These are phyloP conservation scores for Russula griseocarnosa DNA, from an alignment of 768 basidiomycete species.

Conservation along the genomic window DNA sequence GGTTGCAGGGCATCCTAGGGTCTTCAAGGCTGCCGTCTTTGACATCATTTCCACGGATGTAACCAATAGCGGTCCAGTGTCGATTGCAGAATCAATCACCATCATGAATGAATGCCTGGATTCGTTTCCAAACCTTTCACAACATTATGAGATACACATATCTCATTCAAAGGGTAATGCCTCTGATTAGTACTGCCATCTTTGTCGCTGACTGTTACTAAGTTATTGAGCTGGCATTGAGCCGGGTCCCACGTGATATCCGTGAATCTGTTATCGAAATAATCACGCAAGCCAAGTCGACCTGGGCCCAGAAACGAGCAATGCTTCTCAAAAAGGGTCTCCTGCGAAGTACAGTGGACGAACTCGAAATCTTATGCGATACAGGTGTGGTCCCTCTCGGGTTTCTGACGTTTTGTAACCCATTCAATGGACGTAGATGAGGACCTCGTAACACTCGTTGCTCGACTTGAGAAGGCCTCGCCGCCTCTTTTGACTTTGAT, in stretches of 20 bases:
- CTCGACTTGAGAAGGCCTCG: slow-evolving; percentile 57
- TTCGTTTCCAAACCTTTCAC: slow-evolving; percentile 63
- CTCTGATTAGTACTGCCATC: slow-evolving; percentile 8
- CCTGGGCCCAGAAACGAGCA: slow-evolving; percentile 63
- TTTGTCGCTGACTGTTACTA: slow-evolving; percentile 1
- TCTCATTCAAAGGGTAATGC: slow-evolving; percentile 71
- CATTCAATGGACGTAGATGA: slow-evolving; percentile 43
- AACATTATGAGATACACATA: slow-evolving; percentile 70
- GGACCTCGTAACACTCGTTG: slow-evolving; percentile 54
- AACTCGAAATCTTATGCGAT: slow-evolving; percentile 67
- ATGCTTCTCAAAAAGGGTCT: slow-evolving; percentile 67
- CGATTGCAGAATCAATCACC: slow-evolving; percentile 70
- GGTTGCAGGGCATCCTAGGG: slow-evolving; percentile 68
- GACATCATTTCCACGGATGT: slow-evolving; percentile 81
- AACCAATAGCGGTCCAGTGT: slow-evolving; percentile 56
- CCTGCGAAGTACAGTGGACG: slow-evolving; percentile 61
- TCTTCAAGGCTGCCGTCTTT: slow-evolving; percentile 70
- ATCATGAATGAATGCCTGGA: slow-evolving; percentile 64
- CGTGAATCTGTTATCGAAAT: slow-evolving; percentile 59
- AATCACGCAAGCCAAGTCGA: slow-evolving; percentile 60
- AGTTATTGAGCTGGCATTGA: slow-evolving; percentile 68
- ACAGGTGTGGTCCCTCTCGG: slow-evolving; percentile 40
- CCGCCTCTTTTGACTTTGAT: slow-evolving; percentile 49
- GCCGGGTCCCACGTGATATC: slow-evolving; percentile 54
- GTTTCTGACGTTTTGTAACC: background rate